Evolutionary conservation across 257 asterid genomes (phyloP), one percentile per base, ranked within the genome.

Genomic region (Primulina huaijiensis): DNA sequence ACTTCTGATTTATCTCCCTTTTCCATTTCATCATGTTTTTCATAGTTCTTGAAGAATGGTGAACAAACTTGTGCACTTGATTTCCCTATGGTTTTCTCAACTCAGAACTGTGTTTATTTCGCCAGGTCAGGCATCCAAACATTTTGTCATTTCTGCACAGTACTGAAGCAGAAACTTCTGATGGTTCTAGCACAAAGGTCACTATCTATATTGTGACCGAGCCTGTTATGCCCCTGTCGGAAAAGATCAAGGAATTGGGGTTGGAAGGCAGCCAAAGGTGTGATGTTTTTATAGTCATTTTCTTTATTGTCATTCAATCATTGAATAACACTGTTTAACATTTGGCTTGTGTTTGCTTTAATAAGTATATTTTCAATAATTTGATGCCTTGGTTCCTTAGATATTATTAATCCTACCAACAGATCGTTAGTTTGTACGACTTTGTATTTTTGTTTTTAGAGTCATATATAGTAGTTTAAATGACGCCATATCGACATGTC

Each of bases 41-140:
- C 65, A 29, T 30, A 66, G 10, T 70, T 67, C 30, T 61, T 34
- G 58, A 55, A 70, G 65, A 20, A 40, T 50, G 62, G 60, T 10
- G 16, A 70, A 25, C 62, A 23, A 56, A 65, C 52, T 46, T 37
- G 16, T 58, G 52, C 37, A 31, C 63, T 69, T 74, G 70, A 71
- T 58, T 63, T 60, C 53, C 61, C 11, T 52, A 31, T 68, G 37
- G 30, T 27, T 79, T 65, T 65, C 43, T 66, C 34, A 23, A 31
- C 64, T 82, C 72, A 76, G 63, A 68, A 65, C 52, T 75, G 66
- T 81, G 37, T 69, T 27, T 58, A 50, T 69, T 73, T 75, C 77
- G 85, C 71, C 97, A 93, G 99, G 99, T 90, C 76, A 87, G 99
- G 74, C 99, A 93, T 84, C 99, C 99, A 59, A 93, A 93, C 85